Percentiles rank a stretch among this genome's conserved stretches.
Conservation (phyloP, 2,329 filamentous ascomycete species). For the Diaporthe sp. region DNA sequence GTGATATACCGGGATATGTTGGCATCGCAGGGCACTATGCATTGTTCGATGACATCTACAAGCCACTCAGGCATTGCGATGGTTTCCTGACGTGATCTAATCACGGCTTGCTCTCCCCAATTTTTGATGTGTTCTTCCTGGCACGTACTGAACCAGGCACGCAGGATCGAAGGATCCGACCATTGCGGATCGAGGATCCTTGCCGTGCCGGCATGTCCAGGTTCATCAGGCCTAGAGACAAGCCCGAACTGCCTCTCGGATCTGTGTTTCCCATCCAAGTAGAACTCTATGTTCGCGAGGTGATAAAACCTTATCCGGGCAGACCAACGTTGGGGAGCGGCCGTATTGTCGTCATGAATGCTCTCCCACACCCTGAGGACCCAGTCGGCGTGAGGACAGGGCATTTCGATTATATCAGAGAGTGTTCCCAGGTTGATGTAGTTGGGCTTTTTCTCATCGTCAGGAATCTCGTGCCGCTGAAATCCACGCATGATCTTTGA, state of each 20-base stretch:
- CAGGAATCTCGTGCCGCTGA: fast-evolving
- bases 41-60: not conserved
- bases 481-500: too few species aligned
- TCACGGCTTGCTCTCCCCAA: not conserved
- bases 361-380: too few species aligned
- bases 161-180: not conserved
- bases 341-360: too few species aligned
- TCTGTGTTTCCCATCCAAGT: fast-evolving
- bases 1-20: not conserved
- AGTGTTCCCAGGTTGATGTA: too few species aligned
- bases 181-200: not conserved
- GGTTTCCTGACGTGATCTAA: not conserved
- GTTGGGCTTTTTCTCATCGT: too few species aligned
- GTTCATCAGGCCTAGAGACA: not conserved
- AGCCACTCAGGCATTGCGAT: not conserved
- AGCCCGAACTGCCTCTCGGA: not conserved
- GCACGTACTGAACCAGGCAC: not conserved
- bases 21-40: not conserved
- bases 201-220: not conserved
- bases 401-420: too few species aligned
- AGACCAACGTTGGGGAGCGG: too few species aligned
- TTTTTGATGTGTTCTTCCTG: not conserved
- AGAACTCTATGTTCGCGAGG: too few species aligned
- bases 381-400: too few species aligned
- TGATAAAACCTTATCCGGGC: too few species aligned